Base-by-base conservation (phyloP, 2,329 filamentous ascomycete genomes). In the Sclerotinia glacialis region DNA sequence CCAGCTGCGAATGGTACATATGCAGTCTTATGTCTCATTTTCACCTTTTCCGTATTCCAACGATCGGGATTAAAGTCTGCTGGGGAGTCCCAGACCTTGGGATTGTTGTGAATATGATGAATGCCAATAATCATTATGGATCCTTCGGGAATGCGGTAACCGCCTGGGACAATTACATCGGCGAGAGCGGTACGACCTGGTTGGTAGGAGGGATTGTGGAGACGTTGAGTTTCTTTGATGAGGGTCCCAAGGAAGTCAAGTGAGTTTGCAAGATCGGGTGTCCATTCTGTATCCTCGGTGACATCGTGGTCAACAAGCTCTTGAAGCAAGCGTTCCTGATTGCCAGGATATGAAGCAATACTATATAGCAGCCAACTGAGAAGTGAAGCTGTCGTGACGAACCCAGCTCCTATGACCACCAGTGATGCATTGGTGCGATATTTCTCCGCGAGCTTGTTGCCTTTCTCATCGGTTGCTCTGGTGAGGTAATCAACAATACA, bases 331-430 rank as follows among this genome's bases (percentile, higher is more conserved):
- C 76, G 74, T 3, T 79, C 80, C 67, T 83, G 81, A 70, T 78
- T 78, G 2, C 79, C 80, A 0, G 76, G 74, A 65, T 83, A 82
- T 1, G 75, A 75, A 16, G 77, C 76, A 12, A 82, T 74, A 2
- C 77, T 75, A 71, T 79, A 83, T 18, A 83, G 74, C 5, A 80
- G 72, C 81, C 81, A 83, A 11, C 80, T 80, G 4, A 83, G 77
- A 1, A 83, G 77, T 3, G 78, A 78, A 28, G 78, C 78, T 2
- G 79, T 83, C 0, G 81, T 83, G 2, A 78, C 80, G 69, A 83
- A 83, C 4, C 81, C 81, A 12, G 81, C 81, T 12, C 74, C 81
- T 5, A 77, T 77, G 2, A 76, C 77, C 1, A 82, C 79, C 12
- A 81, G 72, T 3, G 80, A 71, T 14, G 68, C 67, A 2, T 31